Evolutionary conservation across 2,329 filamentous ascomycete genomes (phyloP).

Genomic region (Orbilia ellipsospora): DNA sequence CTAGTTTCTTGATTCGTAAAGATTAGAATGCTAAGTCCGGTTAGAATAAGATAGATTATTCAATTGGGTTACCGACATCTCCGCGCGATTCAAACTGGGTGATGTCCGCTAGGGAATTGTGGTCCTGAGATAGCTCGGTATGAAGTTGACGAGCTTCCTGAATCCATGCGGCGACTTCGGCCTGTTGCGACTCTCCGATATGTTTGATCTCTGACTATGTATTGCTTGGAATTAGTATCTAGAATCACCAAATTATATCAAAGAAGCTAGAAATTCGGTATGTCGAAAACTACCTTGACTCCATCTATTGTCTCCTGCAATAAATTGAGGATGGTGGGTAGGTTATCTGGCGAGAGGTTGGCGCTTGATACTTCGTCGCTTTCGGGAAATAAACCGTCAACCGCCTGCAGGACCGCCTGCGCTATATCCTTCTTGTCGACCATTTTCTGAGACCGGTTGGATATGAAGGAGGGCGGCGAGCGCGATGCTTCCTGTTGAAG

Average conservation of each 20-base stretch:
- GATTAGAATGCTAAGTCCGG: conserved; percentile 28
- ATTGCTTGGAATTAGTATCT: not conserved
- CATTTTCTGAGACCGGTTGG: conserved; percentile 16
- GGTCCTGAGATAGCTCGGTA: conserved; percentile 54
- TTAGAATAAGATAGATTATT: not conserved
- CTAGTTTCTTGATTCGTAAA: conserved; percentile 55
- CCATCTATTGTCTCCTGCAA: conserved; percentile 57
- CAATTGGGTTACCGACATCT: conserved; percentile 39
- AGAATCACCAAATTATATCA: too few species aligned
- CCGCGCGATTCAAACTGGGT: conserved; percentile 39
- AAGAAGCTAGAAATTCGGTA: too few species aligned
- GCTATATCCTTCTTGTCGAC: conserved; percentile 36
- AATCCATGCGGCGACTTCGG: conserved; percentile 58
- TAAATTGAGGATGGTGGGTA: conserved; percentile 56
- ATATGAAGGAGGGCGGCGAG: not conserved
- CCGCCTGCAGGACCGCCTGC: conserved; percentile 48
- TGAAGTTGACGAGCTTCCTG: conserved; percentile 56
- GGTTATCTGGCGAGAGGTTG: conserved; percentile 51
- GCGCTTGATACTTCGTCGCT: conserved; percentile 54
- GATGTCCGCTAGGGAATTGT: conserved; percentile 41
- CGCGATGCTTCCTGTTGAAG: not conserved
- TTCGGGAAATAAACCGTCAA: conserved; percentile 51
- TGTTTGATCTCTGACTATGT: conserved; percentile 57
- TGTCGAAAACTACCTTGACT: conserved; percentile 24
- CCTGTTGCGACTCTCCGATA: conserved; percentile 55